These are phyloP conservation scores for Tetrapisispora pingtungensis DNA, from an alignment of 805 yeast species.

Conservation along the genomic window DNA sequence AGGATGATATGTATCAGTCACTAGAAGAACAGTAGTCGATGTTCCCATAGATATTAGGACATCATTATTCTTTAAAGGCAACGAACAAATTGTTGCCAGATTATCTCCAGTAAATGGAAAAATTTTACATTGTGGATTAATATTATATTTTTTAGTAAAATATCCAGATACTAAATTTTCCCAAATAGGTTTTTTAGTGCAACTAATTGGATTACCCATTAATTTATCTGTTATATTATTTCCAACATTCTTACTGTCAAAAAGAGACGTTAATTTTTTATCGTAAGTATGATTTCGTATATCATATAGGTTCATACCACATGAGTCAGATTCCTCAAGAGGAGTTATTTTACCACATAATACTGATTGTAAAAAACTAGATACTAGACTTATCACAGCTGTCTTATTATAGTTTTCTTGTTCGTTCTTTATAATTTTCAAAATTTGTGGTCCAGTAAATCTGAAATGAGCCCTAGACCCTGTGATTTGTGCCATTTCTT, in stretches of 20 bases:
- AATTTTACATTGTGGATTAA: slow-evolving; percentile 45
- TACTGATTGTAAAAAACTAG: slow-evolving; percentile 66
- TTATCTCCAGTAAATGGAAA: slow-evolving; percentile 87
- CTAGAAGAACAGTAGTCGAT: slow-evolving; percentile 76
- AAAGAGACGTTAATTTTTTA: slow-evolving; percentile 40
- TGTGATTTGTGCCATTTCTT: slow-evolving; percentile 50
- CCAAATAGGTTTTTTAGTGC: slow-evolving; percentile 31
- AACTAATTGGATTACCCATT: slow-evolving; percentile 28
- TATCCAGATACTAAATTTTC: slow-evolving; percentile 47
- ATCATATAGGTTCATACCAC: slow-evolving; percentile 89
- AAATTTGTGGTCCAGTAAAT: slow-evolving; percentile 86
- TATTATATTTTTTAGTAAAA: slow-evolving; percentile 56
- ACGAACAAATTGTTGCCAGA: slow-evolving; percentile 73
- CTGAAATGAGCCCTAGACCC: slow-evolving; percentile 86
- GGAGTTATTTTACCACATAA: slow-evolving; percentile 53
- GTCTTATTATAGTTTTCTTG: slow-evolving; percentile 49
- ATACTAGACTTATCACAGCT: slow-evolving; percentile 57
- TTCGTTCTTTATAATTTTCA: slow-evolving; percentile 49
- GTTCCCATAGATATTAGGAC: slow-evolving; percentile 79
- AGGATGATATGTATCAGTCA: slow-evolving; percentile 69
- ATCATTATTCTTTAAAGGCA: slow-evolving; percentile 70
- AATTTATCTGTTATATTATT: slow-evolving; percentile 29
- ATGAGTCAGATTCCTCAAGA: slow-evolving; percentile 77
- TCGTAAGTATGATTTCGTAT: slow-evolving; percentile 47
- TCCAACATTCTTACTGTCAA: slow-evolving; percentile 8